Evolutionary conservation across 805 yeast species (phyloP).

Genomic region (Metschnikowia peoriensis): DNA sequence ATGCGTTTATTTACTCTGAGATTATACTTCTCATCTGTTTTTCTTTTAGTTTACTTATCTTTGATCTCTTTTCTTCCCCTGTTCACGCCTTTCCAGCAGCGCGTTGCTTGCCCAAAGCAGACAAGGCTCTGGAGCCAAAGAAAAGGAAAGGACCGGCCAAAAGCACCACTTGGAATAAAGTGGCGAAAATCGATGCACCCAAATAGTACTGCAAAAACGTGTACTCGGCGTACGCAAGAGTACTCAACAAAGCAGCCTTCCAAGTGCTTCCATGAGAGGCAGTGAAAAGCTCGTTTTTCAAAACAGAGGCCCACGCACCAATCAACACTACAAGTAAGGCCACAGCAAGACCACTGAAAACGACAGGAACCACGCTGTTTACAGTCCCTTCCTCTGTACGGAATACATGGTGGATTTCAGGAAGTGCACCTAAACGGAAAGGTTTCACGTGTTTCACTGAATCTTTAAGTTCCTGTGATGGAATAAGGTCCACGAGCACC

Average conservation of each 20-base stretch:
- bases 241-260: conserved; percentile 44
- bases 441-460: conserved; percentile 26
- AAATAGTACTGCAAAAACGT: conserved; percentile 57
- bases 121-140: conserved; percentile 66
- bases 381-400: conserved; percentile 52
- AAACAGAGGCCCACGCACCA: conserved; percentile 39
- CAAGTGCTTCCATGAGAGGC: conserved; percentile 23
- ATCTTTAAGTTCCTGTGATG: conserved; percentile 25
- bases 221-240: conserved; percentile 51
- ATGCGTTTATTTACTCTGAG: too few relatives aligned
- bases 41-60: too few relatives aligned
- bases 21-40: too few relatives aligned
- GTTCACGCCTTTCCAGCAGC: conserved; percentile 20
- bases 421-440: conserved; percentile 45
- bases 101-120: conserved; percentile 40
- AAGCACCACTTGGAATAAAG: conserved; percentile 47
- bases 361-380: conserved; percentile 47
- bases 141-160: conserved; percentile 54
- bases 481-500: conserved; percentile 29
- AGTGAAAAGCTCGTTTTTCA: conserved; percentile 30
- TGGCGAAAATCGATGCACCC: conserved; percentile 58
- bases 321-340: conserved; percentile 43
- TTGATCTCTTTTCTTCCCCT: background rate
- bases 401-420: conserved; percentile 67
- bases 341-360: conserved; percentile 47